Evolutionary conservation across 495 filamentous ascomycete species (phyloP).

Genomic region (Penicillium samsonianum): DNA sequence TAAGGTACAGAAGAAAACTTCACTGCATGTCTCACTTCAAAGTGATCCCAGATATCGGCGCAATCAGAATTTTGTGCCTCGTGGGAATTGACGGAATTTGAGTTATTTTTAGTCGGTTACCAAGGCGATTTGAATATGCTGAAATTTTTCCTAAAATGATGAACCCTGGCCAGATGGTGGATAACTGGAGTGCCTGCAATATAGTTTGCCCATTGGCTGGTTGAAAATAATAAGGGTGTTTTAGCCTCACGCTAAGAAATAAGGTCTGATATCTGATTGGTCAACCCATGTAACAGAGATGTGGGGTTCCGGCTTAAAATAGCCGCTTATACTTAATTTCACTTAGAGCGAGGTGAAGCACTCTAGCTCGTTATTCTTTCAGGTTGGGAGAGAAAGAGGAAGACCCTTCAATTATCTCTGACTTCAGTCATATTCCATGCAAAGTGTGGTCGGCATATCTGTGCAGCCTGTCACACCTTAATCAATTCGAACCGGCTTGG

Average conservation of each 20-base stretch:
- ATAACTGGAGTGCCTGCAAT: neutral
- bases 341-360: neutral
- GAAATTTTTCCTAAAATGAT: neutral
- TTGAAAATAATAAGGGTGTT: neutral
- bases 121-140: neutral
- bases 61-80: slow-evolving; percentile 8
- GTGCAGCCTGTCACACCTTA: slow-evolving; percentile 9
- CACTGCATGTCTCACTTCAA: slow-evolving; percentile 2
- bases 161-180: neutral
- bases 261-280: neutral
- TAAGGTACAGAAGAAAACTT: neutral
- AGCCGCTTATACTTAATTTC: neutral
- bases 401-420: neutral
- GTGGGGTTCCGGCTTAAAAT: slow-evolving; percentile 11
- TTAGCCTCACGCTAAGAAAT: slow-evolving; percentile 1
- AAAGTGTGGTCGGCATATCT: neutral
- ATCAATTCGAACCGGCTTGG: slow-evolving; percentile 11
- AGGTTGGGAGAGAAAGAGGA: neutral
- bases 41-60: neutral
- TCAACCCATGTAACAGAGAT: neutral
- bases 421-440: neutral
- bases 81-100: neutral
- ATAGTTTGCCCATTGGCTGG: neutral
- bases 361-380: neutral
- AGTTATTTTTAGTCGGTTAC: slow-evolving; percentile 4